Evolutionary conservation across 2,329 filamentous ascomycete species (phyloP).

Genomic region (Fusarium vanettenii): DNA sequence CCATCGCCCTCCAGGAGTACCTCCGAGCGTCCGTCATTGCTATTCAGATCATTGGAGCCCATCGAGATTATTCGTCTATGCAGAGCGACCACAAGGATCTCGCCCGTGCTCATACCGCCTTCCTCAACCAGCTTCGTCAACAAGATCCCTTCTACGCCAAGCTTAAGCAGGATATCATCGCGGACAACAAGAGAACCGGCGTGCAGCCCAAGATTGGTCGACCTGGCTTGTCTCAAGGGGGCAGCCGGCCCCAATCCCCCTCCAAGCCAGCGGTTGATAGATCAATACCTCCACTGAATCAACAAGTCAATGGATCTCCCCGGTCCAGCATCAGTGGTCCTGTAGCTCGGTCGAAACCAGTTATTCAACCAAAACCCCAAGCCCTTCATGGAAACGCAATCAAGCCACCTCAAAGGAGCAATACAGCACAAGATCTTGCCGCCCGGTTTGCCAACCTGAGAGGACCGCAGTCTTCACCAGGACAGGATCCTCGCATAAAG

Average conservation of each 20-base stretch:
- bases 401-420: constrained; percentile 43
- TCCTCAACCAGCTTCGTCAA: constrained; percentile 62
- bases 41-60: constrained; percentile 79
- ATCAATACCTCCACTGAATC: constrained; percentile 23
- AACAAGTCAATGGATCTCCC: constrained; percentile 34
- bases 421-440: constrained; percentile 60
- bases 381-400: constrained; percentile 71
- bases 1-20: constrained; percentile 85
- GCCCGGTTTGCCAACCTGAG: constrained; percentile 69
- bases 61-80: constrained; percentile 78
- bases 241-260: constrained; percentile 28
- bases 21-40: constrained; percentile 84
- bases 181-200: constrained; percentile 72
- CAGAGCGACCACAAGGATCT: constrained; percentile 64
- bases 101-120: constrained; percentile 59
- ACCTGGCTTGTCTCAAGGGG: constrained; percentile 26
- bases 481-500: constrained; percentile 65
- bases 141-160: constrained; percentile 64
- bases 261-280: constrained; percentile 21
- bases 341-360: constrained; percentile 54
- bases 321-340: constrained; percentile 23
- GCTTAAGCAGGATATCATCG: constrained; percentile 70
- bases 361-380: constrained; percentile 74
- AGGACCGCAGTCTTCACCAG: constrained; percentile 52
- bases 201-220: constrained; percentile 56